These are phyloP conservation scores for Lathyrus sativus DNA, from an alignment of 306 rosid genomes.

Conservation along the genomic window DNA sequence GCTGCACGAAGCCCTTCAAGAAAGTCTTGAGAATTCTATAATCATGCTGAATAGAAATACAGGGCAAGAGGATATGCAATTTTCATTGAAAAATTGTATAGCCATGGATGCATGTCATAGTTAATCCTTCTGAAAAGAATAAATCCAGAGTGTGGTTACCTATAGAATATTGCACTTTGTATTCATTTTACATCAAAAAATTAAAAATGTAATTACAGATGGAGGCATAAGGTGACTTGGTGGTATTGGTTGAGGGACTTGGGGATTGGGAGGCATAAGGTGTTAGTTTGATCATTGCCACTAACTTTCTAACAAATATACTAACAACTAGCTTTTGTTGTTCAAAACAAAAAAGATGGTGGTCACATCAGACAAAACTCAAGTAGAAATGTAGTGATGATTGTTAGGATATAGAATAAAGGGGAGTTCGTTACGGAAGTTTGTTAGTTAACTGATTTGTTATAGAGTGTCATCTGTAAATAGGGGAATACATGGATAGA, in stretches of 20 bases:
- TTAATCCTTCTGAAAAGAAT: slow-evolving; percentile 28
- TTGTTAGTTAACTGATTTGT: too few relatives aligned
- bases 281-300: too few relatives aligned
- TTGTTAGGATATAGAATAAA: neutral
- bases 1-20: neutral
- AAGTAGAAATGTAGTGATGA: neutral
- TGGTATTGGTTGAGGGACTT: too few relatives aligned
- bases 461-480: neutral
- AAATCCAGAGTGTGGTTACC: slow-evolving; percentile 9
- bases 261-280: too few relatives aligned
- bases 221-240: too few relatives aligned
- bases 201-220: slow-evolving; percentile 9
- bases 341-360: too few relatives aligned
- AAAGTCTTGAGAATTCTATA: slow-evolving; percentile 21
- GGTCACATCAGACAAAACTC: slow-evolving; percentile 7
- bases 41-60: slow-evolving; percentile 3
- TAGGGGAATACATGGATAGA: neutral
- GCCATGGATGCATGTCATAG: slow-evolving; percentile 11
- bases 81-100: slow-evolving; percentile 14
- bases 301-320: too few relatives aligned
- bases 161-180: slow-evolving; percentile 14
- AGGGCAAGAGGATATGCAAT: slow-evolving; percentile 8
- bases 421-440: too few relatives aligned
- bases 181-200: slow-evolving; percentile 14
- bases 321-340: too few relatives aligned